Evolutionary conservation across 306 rosid genomes (phyloP).

Genomic region (Notholithocarpus densiflorus): DNA sequence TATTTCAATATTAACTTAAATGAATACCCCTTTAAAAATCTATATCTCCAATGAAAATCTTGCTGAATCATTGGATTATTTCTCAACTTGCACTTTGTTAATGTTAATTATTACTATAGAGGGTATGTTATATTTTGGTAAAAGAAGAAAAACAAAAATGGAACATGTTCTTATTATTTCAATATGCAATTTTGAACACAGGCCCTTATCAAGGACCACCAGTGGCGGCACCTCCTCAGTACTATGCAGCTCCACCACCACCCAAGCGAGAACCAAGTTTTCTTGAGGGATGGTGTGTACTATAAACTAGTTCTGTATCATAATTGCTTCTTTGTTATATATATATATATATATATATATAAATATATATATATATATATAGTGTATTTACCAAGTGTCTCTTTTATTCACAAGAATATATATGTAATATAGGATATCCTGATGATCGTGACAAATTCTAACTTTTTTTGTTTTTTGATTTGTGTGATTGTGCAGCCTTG

Average conservation of each 20-base stretch:
- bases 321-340: background rate
- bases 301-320: background rate
- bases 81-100: background rate
- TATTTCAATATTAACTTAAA: too few relatives aligned
- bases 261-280: conserved; percentile 51
- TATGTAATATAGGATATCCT: background rate
- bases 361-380: too few relatives aligned
- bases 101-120: too few relatives aligned
- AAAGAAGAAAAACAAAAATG: background rate
- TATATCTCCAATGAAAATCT: too few relatives aligned
- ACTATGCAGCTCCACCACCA: conserved; percentile 45
- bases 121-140: background rate
- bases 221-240: conserved; percentile 68
- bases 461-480: background rate
- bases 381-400: too few relatives aligned
- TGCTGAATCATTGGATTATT: background rate
- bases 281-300: conserved; percentile 75
- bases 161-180: background rate
- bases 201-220: conserved; percentile 67
- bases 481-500: conserved; percentile 47
- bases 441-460: background rate
- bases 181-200: conserved; percentile 3
- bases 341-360: too few relatives aligned
- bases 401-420: too few relatives aligned
- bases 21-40: too few relatives aligned